Conservation (phyloP, 139 green algal species). For the Yamagishiella unicocca region DNA sequence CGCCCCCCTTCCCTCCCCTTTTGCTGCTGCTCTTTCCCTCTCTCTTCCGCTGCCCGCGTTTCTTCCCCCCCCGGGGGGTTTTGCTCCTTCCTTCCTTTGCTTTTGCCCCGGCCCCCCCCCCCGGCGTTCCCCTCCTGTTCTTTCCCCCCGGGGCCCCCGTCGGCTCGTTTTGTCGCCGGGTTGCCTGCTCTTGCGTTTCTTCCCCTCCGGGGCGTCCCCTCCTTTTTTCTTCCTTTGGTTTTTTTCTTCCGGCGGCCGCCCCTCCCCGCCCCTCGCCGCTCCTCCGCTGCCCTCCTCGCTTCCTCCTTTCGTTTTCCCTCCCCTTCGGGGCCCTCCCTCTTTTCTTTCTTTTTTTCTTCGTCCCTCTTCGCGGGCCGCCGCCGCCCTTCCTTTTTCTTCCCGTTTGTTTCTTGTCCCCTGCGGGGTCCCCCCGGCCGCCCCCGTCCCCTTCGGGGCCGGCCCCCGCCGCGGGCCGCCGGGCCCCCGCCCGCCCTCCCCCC, state of each 20-base stretch:
- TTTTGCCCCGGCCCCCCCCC: neutral
- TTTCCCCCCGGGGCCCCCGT: neutral
- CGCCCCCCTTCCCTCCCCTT: neutral
- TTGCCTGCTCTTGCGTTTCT: too few species aligned
- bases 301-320: too few species aligned
- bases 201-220: neutral
- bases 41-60: neutral
- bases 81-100: too few species aligned
- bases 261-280: neutral
- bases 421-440: neutral
- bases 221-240: neutral
- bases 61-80: neutral
- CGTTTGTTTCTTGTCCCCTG: neutral
- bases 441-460: too few species aligned
- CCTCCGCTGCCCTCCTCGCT: too few species aligned
- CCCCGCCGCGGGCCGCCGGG: too few species aligned
- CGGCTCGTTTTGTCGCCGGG: too few species aligned
- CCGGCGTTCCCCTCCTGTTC: neutral
- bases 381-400: neutral
- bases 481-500: too few species aligned
- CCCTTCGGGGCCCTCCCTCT: neutral
- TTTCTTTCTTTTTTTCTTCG: neutral
- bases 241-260: neutral
- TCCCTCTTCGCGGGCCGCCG: neutral
- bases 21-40: neutral